phyloP scores from a whole-genome alignment of 768 basidiomycete species.

The Mycena pura region DNA sequence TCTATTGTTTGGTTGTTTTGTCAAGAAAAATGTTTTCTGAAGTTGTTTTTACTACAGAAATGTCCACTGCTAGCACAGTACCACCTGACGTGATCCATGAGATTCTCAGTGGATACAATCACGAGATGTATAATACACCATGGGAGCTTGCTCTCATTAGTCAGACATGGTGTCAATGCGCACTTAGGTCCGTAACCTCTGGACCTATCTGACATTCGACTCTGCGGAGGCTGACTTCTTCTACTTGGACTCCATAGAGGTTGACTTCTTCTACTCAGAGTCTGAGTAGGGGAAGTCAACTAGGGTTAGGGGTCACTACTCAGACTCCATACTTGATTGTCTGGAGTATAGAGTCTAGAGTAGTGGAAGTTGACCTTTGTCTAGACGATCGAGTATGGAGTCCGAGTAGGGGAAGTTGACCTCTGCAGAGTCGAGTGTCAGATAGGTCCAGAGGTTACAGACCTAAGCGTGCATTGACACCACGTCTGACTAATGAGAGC shows the following conservation, averaged over 20 bases:
- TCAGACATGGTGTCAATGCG: not conserved
- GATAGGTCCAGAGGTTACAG: too few species aligned
- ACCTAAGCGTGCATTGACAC: too few species aligned
- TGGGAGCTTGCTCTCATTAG: not conserved
- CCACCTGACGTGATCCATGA: slow-evolving; percentile 1
- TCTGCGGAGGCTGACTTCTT: not conserved
- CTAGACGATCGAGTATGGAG: too few species aligned
- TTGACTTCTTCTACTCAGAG: too few species aligned
- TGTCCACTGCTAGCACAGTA: not conserved
- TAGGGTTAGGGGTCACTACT: too few species aligned
- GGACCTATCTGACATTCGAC: not conserved
- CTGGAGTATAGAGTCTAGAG: not conserved
- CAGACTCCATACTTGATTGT: not conserved
- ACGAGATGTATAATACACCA: not conserved
- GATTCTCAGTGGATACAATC: not conserved
- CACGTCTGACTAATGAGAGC: too few species aligned
- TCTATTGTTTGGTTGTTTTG: not conserved
- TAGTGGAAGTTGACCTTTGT: too few species aligned
- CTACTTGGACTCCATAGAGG: too few species aligned
- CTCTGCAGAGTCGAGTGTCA: too few species aligned
- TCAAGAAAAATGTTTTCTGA: not conserved
- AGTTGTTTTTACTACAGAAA: not conserved
- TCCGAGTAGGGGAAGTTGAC: too few species aligned
- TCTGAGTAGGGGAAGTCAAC: too few species aligned
- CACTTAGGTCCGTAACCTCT: not conserved